Percentiles rank a stretch among this genome's conserved stretches.
These are phyloP conservation scores for Astrothelium subdiscretum DNA, from an alignment of 495 filamentous ascomycete genomes.

Conservation along the genomic window DNA sequence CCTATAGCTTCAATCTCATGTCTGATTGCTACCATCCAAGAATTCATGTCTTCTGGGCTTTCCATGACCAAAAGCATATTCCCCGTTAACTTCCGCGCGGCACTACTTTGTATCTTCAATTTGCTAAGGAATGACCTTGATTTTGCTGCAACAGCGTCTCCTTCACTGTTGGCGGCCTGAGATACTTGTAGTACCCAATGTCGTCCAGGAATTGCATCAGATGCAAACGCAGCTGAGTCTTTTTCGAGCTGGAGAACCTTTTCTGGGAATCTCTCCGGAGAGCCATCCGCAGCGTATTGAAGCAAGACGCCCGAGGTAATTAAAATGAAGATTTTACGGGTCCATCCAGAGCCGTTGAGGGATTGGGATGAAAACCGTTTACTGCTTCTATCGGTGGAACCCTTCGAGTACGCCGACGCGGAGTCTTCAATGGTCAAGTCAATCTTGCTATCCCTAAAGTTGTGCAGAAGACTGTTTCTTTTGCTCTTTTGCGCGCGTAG, in stretches of 20 bases:
- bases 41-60: conserved; percentile 72
- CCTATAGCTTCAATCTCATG: conserved; percentile 34
- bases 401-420: background rate
- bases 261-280: conserved; percentile 73
- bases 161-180: conserved; percentile 55
- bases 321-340: conserved; percentile 71
- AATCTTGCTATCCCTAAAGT: conserved; percentile 24
- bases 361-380: background rate
- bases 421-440: conserved; percentile 6
- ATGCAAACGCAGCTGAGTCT: conserved; percentile 85
- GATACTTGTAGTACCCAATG: conserved; percentile 89
- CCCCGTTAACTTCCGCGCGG: conserved; percentile 45
- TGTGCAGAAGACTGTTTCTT: conserved; percentile 34
- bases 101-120: conserved; percentile 52
- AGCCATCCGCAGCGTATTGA: conserved; percentile 75
- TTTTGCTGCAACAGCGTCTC: conserved; percentile 30
- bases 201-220: conserved; percentile 80
- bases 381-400: background rate
- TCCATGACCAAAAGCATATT: conserved; percentile 72
- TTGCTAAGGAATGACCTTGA: conserved; percentile 58
- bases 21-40: conserved; percentile 52
- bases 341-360: conserved; percentile 21
- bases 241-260: conserved; percentile 73
- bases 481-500: conserved; percentile 47
- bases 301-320: conserved; percentile 74